Evolutionary conservation across 768 basidiomycete species (phyloP), one percentile per base, ranked within the genome.

Genomic region (Lentinula boryana): DNA sequence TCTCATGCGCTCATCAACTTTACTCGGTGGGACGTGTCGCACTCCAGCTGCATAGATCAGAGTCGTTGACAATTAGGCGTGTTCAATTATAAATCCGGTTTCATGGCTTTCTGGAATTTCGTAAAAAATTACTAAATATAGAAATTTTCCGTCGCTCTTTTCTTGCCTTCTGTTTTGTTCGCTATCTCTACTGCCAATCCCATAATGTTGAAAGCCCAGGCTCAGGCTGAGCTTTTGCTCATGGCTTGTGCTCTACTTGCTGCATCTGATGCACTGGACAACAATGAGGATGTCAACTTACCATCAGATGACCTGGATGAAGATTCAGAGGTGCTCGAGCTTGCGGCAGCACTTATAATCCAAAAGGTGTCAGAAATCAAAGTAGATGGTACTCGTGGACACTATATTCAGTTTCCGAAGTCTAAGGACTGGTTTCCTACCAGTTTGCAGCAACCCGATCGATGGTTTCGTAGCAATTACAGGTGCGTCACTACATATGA

Each of bases 61-160:
- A 77, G 52, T 81, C 84, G 6, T 80, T 94, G 56, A 91, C 80
- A 65, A 87, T 98, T 23, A 23, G 23, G 23, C 23, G 23, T 23
- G 23, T 23, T 23, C 23, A 23, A 23, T 23, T 23, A 23, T 23
- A 23, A 23, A 23, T 23, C 23, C 23, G 23, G 23, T 23, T 23
- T 23, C 23, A 23, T 23, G 23, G 23, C 23, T 23, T 23, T 23
- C 23, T 23, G 23, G 23, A 2, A 23, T 23, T 23, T 23, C 23
- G 23, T 1, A 23, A 23, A 23, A 23, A 23, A 23, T 23, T 23
- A 23, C 23, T 23, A 23, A 23, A 23, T 23, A 23, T 23, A 2
- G 23, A 23, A 23, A 23, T 23, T 23, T 23, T 23, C 23, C 23
- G 23, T 23, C 23, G 41, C 41, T 43, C 13, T 43, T 43, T 36